Percentiles rank a stretch among this genome's conserved stretches.
Evolutionary conservation across 1,284 basidiomycete genomes (phyloP).

Genomic region (Tylopilus orsonianus): DNA sequence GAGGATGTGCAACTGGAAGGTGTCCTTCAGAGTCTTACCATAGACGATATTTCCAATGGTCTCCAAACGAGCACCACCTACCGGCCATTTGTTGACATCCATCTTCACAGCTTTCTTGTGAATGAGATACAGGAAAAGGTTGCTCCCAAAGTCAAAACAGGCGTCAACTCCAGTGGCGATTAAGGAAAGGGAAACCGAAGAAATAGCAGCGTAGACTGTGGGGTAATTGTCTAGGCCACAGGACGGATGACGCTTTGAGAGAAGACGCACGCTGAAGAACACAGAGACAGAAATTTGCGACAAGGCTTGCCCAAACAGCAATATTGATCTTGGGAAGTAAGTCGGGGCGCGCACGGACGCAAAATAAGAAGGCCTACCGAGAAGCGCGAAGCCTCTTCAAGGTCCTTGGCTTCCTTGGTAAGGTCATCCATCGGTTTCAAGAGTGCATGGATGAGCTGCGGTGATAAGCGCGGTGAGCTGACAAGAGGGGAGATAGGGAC

Average conservation of each 20-base stretch:
- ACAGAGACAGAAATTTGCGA: conserved; percentile 72
- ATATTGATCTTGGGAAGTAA: conserved; percentile 67
- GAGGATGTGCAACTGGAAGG: background rate
- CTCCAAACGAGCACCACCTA: conserved; percentile 86
- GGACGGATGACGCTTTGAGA: background rate
- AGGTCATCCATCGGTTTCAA: conserved; percentile 90
- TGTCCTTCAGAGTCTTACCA: conserved; percentile 46
- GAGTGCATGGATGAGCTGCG: conserved; percentile 74
- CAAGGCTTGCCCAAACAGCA: conserved; percentile 82
- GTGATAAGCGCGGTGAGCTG: conserved; percentile 7
- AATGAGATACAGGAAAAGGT: conserved; percentile 80
- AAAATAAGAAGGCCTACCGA: conserved; percentile 47
- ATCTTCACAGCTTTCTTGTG: conserved; percentile 74
- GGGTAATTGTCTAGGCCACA: background rate
- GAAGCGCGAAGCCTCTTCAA: conserved; percentile 62
- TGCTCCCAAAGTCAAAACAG: conserved; percentile 90
- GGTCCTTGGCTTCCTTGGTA: conserved; percentile 67
- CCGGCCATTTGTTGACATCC: conserved; percentile 87
- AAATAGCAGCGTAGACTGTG: conserved; percentile 83
- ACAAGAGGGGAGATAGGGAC: conserved; percentile 2
- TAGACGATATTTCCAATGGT: conserved; percentile 92
- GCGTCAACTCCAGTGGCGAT: conserved; percentile 90
- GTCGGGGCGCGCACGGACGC: conserved; percentile 14
- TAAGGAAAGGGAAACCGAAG: conserved; percentile 82
- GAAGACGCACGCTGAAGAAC: conserved; percentile 60